Conservation (phyloP, 148 eudicot genomes). For the Cornus kousa region DNA sequence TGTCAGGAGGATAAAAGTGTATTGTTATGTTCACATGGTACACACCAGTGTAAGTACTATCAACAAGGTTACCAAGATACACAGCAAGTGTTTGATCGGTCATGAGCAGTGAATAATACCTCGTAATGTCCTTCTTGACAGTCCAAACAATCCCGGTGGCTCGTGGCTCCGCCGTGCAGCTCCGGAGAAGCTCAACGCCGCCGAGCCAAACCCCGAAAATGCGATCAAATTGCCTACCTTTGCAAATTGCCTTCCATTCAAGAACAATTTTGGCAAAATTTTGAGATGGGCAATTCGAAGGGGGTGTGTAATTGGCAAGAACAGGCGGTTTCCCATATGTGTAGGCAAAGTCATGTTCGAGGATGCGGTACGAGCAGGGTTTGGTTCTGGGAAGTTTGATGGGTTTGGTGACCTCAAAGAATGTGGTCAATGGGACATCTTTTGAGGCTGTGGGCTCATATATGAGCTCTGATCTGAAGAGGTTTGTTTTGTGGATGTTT, state of each 20-base stretch:
- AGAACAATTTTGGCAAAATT: constrained; percentile 48
- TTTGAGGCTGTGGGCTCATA: constrained; percentile 19
- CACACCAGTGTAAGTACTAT: constrained; percentile 72
- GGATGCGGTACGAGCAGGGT: constrained; percentile 60
- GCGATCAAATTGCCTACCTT: constrained; percentile 75
- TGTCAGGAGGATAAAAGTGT: constrained; percentile 54
- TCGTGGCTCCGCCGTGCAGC: constrained; percentile 93
- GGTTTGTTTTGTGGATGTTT: constrained; percentile 25
- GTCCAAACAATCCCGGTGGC: constrained; percentile 72
- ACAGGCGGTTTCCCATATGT: constrained; percentile 66
- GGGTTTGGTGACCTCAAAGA: constrained; percentile 77
- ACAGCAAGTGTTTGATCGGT: constrained; percentile 62
- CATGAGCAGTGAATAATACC: constrained; percentile 59
- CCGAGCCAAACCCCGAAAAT: constrained; percentile 90
- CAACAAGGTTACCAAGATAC: constrained; percentile 71
- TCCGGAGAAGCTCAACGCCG: constrained; percentile 81
- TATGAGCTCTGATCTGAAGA: constrained; percentile 29
- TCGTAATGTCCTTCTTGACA: constrained; percentile 68
- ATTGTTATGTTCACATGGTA: constrained; percentile 71
- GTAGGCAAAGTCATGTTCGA: constrained; percentile 67
- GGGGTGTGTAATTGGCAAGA: constrained; percentile 53
- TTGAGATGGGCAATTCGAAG: constrained; percentile 46
- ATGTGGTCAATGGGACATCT: constrained; percentile 34
- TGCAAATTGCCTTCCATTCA: constrained; percentile 68
- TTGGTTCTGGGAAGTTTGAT: constrained; percentile 43